These are phyloP conservation scores for Termitomyces sp. DNA, from an alignment of 768 basidiomycete genomes.

Conservation along the genomic window DNA sequence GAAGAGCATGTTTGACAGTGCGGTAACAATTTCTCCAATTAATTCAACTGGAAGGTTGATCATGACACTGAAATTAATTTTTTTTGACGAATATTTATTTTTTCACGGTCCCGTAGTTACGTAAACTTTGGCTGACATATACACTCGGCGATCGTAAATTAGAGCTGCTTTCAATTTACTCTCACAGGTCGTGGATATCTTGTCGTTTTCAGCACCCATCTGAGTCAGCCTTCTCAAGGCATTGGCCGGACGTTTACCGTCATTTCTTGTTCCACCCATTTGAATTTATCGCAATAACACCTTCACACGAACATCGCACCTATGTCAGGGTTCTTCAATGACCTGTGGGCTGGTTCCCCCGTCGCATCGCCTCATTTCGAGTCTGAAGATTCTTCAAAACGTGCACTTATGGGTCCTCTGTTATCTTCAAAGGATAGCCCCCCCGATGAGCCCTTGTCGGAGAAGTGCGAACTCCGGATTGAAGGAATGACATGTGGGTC, in stretches of 20 bases:
- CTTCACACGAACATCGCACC: background rate
- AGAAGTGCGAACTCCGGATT: slow-evolving; percentile 73
- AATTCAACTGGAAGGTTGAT: slow-evolving; percentile 10
- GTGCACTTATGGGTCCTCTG: background rate
- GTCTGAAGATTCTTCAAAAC: slow-evolving; percentile 8
- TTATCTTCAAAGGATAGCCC: slow-evolving; percentile 14
- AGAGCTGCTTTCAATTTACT: background rate
- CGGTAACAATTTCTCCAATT: slow-evolving; percentile 9
- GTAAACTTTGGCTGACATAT: background rate
- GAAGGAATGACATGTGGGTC: slow-evolving; percentile 90
- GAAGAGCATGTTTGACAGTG: slow-evolving; percentile 4
- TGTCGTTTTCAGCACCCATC: background rate
- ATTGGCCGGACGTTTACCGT: background rate
- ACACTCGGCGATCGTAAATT: background rate
- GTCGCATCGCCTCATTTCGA: slow-evolving; percentile 4
- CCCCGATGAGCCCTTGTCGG: slow-evolving; percentile 23
- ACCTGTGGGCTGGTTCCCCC: slow-evolving; percentile 16
- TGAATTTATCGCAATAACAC: background rate
- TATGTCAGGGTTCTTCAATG: slow-evolving; percentile 13
- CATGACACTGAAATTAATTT: background rate
- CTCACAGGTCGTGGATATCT: background rate
- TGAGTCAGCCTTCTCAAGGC: background rate
- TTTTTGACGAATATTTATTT: background rate
- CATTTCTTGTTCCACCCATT: background rate
- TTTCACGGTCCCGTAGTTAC: background rate